A percentile compares a stretch with the other conserved stretches of the same genome.
These are phyloP conservation scores for Pseudonectria buxi DNA, from an alignment of 2,329 filamentous ascomycete species.

Conservation along the genomic window DNA sequence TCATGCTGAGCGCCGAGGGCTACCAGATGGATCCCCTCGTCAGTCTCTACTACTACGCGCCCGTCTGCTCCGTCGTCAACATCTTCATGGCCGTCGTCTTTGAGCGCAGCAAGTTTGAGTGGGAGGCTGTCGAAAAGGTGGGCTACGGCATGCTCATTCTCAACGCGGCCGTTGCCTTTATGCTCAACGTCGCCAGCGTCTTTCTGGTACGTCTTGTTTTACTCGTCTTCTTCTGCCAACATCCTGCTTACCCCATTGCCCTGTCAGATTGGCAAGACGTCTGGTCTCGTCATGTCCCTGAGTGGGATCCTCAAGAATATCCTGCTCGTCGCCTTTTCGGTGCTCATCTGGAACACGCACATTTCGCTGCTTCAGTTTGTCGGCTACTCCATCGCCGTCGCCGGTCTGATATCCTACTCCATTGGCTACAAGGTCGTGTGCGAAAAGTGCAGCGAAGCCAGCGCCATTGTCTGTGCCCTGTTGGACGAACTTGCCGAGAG, in stretches of 20 bases:
- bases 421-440: conserved; percentile 31
- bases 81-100: conserved; percentile 59
- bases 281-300: conserved; percentile 76
- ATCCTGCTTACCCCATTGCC: conserved; percentile 6
- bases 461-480: not conserved
- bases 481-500: too few relatives aligned
- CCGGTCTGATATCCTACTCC: conserved; percentile 45
- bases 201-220: conserved; percentile 59
- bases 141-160: conserved; percentile 60
- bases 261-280: conserved; percentile 75
- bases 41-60: conserved; percentile 84
- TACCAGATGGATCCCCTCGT: conserved; percentile 85
- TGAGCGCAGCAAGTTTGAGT: conserved; percentile 61
- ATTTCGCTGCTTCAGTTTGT: conserved; percentile 66
- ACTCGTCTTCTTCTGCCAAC: not conserved
- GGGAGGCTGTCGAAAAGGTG: conserved; percentile 57
- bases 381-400: conserved; percentile 66
- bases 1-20: conserved; percentile 67
- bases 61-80: conserved; percentile 78
- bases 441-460: conserved; percentile 14
- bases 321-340: conserved; percentile 68
- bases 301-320: conserved; percentile 86
- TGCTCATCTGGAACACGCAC: conserved; percentile 70
- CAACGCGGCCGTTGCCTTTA: conserved; percentile 73
- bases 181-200: conserved; percentile 78